A percentile compares a stretch with the other conserved stretches of the same genome.
Conservation (phyloP, 164 flowering plant genomes). For the Piper betle region DNA sequence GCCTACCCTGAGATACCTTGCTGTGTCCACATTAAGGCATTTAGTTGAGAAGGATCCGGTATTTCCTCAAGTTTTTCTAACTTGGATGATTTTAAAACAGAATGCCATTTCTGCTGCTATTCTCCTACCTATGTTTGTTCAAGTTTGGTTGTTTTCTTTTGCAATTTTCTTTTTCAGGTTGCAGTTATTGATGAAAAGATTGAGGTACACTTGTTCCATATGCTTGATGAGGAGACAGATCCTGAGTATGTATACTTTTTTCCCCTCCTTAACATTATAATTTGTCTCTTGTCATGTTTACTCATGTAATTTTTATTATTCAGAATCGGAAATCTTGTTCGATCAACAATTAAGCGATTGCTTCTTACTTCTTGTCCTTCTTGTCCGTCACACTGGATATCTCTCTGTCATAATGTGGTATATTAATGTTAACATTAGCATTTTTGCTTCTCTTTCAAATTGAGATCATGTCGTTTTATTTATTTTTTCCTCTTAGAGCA, state of each 20-base stretch:
- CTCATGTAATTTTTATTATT: conserved; percentile 10
- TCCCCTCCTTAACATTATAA: background rate
- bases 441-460: too few relatives aligned
- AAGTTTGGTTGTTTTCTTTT: background rate
- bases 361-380: conserved; percentile 80
- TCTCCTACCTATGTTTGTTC: background rate
- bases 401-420: conserved; percentile 67
- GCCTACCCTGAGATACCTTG: conserved; percentile 82
- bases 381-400: conserved; percentile 77
- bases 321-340: conserved; percentile 77
- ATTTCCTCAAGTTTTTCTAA: conserved; percentile 13
- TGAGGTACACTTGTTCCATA: conserved; percentile 71
- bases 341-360: conserved; percentile 59
- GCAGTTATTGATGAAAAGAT: conserved; percentile 69
- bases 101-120: background rate
- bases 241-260: conserved; percentile 40
- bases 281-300: background rate
- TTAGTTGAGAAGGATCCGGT: conserved; percentile 96
- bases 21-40: conserved; percentile 82
- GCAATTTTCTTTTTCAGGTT: conserved; percentile 28
- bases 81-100: background rate
- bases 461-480: background rate
- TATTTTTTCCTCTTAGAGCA: too few relatives aligned
- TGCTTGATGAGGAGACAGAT: conserved; percentile 98
- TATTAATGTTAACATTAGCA: too few relatives aligned